These are phyloP conservation scores for Daldinia grandis DNA, from an alignment of 495 filamentous ascomycete species.

Conservation along the genomic window DNA sequence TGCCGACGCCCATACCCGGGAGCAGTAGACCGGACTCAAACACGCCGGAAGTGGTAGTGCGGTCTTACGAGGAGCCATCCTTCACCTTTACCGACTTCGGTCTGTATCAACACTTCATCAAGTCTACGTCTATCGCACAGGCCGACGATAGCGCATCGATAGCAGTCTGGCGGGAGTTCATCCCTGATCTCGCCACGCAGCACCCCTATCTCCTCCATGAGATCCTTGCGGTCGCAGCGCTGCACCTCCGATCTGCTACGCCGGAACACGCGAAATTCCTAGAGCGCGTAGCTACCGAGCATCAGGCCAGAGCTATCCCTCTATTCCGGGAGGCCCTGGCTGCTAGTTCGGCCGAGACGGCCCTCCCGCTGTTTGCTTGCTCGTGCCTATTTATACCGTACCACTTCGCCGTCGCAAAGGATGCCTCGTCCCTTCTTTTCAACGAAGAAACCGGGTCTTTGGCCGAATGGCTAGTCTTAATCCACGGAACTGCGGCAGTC, in stretches of 20 bases:
- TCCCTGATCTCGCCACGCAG: conserved; percentile 31
- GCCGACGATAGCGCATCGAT: conserved; percentile 28
- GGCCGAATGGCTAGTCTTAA: conserved; percentile 38
- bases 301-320: conserved; percentile 35
- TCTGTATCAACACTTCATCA: conserved; percentile 30
- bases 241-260: conserved; percentile 16
- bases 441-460: conserved; percentile 30
- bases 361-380: conserved; percentile 37
- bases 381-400: conserved; percentile 40
- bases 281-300: conserved; percentile 27
- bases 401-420: conserved; percentile 32
- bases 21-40: background rate
- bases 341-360: conserved; percentile 17
- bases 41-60: conserved; percentile 5
- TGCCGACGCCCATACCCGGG: conserved; percentile 5
- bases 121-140: conserved; percentile 21
- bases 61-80: conserved; percentile 8
- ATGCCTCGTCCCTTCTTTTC: conserved; percentile 38
- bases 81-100: conserved; percentile 26
- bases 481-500: conserved; percentile 36
- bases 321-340: conserved; percentile 37
- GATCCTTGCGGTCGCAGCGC: conserved; percentile 35
- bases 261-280: conserved; percentile 13
- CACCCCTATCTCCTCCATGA: conserved; percentile 40
- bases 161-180: conserved; percentile 24